Base-by-base conservation (phyloP, 768 basidiomycete genomes). In the Clavaria fumosa region DNA sequence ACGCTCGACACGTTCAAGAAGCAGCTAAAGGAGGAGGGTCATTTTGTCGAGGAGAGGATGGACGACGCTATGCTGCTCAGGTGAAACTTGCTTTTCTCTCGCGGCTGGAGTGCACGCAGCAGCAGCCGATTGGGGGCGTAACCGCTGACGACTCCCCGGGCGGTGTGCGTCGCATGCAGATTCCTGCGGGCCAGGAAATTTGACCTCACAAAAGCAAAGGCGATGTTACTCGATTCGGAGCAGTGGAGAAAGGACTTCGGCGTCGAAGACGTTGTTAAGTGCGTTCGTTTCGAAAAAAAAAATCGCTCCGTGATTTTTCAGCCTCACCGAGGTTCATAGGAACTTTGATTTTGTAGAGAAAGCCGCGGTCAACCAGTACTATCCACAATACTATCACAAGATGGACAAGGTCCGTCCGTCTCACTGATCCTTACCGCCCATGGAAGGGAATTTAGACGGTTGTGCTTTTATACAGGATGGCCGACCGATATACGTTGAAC, bases 321-420 rank as follows among this genome's bases (percentile, higher is more conserved):
- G 34, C 11, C 31, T 26, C 40, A 14, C 33, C 10, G 3, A 14
- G 9, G 20, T 37, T 6, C n/a, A 3, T 43, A 86, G 86, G 47
- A 77, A 70, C 53, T 97, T 95, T 53, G 73, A 80, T 37, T 96
- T 91, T 58, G 70, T 70, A 39, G 90, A 95, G 58, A 78, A 78
- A 52, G 59, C 57, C 24, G 67, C 75, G 48, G 90, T 96, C 5
- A 74, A 89, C 67, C 81, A 84, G 60, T 88, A 81, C 50, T 97
- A 95, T 51, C 90, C 91, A 2, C 89, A 93, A 50, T 95, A 72
- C 59, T 95, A 96, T 57, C 93, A 97, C 64, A 91, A 86, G 64
- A 81, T 67, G 47, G 93, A 97, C 67, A 89, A 79, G 67, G 88
- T 88, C 39, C 26, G 64, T 35, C 18, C 20, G n/a, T n/a, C n/a